Evolutionary conservation across 352 stramenopile genomes (phyloP).

Genomic region (Phytopythium boreale): DNA sequence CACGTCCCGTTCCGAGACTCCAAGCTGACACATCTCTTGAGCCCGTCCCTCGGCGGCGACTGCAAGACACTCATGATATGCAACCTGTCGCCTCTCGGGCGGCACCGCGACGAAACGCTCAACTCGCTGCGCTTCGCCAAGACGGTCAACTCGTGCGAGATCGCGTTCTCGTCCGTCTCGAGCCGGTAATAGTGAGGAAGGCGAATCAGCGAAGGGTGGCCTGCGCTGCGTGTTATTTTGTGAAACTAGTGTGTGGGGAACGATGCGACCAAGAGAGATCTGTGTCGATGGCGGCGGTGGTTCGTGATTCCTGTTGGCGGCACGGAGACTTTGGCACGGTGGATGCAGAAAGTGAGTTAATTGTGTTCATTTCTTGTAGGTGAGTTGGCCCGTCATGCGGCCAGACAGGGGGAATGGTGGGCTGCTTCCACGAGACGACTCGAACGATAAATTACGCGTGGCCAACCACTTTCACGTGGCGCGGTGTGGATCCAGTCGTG

Average conservation of each 20-base stretch:
- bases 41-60: slow-evolving; percentile 79
- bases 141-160: slow-evolving; percentile 87
- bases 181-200: slow-evolving; percentile 19
- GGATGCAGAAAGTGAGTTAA: background rate
- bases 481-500: background rate
- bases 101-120: slow-evolving; percentile 80
- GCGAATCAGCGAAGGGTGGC: background rate
- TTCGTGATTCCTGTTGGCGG: background rate
- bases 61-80: slow-evolving; percentile 92
- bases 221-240: background rate
- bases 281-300: background rate
- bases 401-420: background rate
- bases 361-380: background rate
- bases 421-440: background rate
- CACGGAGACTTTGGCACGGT: background rate
- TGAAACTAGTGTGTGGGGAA: background rate
- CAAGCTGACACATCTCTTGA: slow-evolving; percentile 87
- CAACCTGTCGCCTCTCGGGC: slow-evolving; percentile 74
- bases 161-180: slow-evolving; percentile 57
- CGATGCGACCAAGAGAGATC: background rate
- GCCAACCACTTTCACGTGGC: background rate
- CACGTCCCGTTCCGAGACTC: slow-evolving; percentile 89
- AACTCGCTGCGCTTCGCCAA: slow-evolving; percentile 88
- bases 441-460: slow-evolving; percentile 8
- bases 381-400: background rate